phyloP scores from a whole-genome alignment of 1,284 basidiomycete genomes.

The Pyrrhoderma lamaoense region DNA sequence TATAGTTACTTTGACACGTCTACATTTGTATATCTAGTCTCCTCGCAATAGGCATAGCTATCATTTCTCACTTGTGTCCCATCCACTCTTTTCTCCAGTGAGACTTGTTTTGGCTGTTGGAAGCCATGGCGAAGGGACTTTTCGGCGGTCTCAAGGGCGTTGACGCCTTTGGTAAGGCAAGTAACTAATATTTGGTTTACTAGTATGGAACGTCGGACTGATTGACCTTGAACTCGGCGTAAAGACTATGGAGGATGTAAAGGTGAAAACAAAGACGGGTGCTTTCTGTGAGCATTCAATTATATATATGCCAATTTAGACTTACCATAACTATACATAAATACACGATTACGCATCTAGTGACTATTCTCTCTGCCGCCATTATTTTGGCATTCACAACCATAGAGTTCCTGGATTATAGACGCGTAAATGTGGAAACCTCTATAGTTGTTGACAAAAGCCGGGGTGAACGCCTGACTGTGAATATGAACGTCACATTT shows the following conservation, averaged over 20 bases:
- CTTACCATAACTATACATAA: not conserved
- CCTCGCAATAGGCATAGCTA: too few relatives aligned
- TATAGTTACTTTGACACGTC: constrained; percentile 8
- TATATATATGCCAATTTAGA: not conserved
- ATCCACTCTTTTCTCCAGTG: constrained; percentile 26
- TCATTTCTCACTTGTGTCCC: constrained; percentile 14
- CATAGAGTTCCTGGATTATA: constrained; percentile 95
- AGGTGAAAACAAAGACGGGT: constrained; percentile 92
- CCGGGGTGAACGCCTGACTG: constrained; percentile 89
- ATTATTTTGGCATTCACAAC: constrained; percentile 89
- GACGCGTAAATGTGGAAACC: constrained; percentile 79
- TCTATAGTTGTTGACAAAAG: constrained; percentile 90
- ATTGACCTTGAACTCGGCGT: not conserved
- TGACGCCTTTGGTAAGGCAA: constrained; percentile 97
- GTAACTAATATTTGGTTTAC: constrained; percentile 21
- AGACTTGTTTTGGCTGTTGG: constrained; percentile 19
- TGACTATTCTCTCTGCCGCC: constrained; percentile 87
- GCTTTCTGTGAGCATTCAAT: constrained; percentile 63
- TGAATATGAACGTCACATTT: constrained; percentile 91
- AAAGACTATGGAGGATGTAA: constrained; percentile 95
- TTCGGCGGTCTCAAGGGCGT: constrained; percentile 73
- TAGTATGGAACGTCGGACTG: constrained; percentile 9
- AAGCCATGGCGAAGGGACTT: constrained; percentile 59
- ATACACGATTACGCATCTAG: constrained; percentile 35
- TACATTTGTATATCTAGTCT: not conserved